Conservation (phyloP, 768 basidiomycete species). For the Mrakia gelida region DNA sequence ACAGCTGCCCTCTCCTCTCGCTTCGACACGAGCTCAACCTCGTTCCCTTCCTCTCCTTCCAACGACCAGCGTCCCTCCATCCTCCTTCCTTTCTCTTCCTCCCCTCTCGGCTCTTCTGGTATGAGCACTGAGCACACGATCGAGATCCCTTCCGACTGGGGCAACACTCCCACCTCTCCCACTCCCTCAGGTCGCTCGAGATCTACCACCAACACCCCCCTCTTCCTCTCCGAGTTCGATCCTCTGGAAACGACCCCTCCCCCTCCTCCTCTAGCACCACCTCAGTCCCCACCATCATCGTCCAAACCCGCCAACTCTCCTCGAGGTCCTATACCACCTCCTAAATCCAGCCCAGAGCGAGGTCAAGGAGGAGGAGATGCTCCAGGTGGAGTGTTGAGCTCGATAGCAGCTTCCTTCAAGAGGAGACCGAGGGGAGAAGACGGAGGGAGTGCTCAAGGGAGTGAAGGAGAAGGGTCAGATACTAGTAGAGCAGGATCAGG, state of each 20-base stretch:
- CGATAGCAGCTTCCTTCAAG: constrained; percentile 10
- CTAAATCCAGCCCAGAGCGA: not conserved
- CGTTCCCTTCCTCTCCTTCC: not conserved
- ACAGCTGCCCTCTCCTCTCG: too few relatives aligned
- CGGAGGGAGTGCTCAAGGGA: not conserved
- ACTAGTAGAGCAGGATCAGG: not conserved
- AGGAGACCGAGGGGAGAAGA: not conserved
- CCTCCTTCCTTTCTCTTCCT: not conserved
- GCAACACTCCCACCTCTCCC: not conserved
- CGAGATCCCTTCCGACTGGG: constrained; percentile 22
- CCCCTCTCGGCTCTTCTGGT: not conserved
- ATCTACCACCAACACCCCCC: not conserved
- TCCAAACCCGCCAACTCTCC: not conserved
- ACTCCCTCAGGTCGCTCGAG: not conserved
- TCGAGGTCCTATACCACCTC: not conserved
- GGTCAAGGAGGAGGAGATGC: not conserved
- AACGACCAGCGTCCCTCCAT: not conserved
- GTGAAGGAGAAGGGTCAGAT: constrained; percentile 2
- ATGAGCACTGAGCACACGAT: not conserved
- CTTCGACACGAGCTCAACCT: not conserved
- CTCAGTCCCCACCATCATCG: not conserved
- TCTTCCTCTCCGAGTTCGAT: constrained; percentile 18
- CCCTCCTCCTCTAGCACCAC: not conserved
- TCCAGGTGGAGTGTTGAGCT: not conserved
- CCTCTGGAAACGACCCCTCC: constrained; percentile 1